Evolutionary conservation across 2,329 filamentous ascomycete species (phyloP), one percentile per base, ranked within the genome.

Genomic region (Cytospora schulzeri): DNA sequence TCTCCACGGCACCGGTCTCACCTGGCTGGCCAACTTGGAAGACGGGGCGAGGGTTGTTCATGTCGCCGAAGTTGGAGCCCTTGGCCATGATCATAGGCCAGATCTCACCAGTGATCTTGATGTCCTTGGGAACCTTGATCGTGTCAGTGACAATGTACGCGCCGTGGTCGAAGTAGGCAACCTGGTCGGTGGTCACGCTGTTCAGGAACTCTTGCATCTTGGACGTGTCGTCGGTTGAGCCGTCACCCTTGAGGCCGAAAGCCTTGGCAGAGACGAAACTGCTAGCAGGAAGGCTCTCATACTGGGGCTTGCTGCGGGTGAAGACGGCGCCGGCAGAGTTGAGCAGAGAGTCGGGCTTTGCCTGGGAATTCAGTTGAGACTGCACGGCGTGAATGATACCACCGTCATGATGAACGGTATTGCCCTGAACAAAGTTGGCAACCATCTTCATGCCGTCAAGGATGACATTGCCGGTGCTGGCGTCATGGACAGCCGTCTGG

Each of bases 51-150:
- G 93, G 93, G 73, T 93, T 91, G 69, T 80, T 78, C 75, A 89
- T 82, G 75, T 97, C 88, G 68, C 83, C 79, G 81, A 97, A 98
- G 68, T 84, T 83, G 38, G 79, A 73, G 60, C 93, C 93, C 58
- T 88, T 86, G 29, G 92, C 93, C 83, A 97, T 90, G 75, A 98
- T 90, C 67, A 96, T 79, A 3, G 94, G 90, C 91, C 92, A 97
- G 74, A 96, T 88, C 78, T 97, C 93, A 71, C 94, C 94, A 9
- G 91, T 91, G 73, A 98, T 93, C 78, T 89, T 91, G 79, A 94
- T 88, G 72, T 92, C 85, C 80, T 90, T 90, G 64, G 91, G 91
- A 11, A 93, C 83, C 69, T 85, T 84, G 74, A 93, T 79, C 1
- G 91, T 93, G 70, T 86, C 81, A 52, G 85, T 88, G 69, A 93